Conservation (phyloP, 2,329 filamentous ascomycete genomes). For the Fusarium brachygibbosum region DNA sequence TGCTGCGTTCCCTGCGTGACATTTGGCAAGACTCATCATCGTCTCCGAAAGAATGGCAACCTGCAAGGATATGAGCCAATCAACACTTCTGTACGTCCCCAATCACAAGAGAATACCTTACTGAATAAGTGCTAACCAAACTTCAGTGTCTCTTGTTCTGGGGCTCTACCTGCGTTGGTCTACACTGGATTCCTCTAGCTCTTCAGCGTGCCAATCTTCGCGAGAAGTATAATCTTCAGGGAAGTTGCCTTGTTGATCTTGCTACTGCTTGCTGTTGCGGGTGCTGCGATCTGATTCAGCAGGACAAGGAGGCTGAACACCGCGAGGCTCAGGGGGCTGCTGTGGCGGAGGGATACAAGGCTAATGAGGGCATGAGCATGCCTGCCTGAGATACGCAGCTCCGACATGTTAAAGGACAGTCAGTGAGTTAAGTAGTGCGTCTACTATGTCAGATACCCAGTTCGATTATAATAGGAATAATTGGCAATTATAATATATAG, state of each 20-base stretch:
- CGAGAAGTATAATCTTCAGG: constrained; percentile 61
- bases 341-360: constrained; percentile 40
- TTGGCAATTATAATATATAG: background rate
- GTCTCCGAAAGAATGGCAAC: constrained; percentile 56
- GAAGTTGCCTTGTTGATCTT: constrained; percentile 59
- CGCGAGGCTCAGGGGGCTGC: constrained; percentile 49
- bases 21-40: constrained; percentile 64
- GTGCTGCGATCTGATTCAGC: constrained; percentile 61
- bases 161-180: constrained; percentile 56
- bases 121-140: background rate
- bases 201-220: constrained; percentile 63
- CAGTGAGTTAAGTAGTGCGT: background rate
- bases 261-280: constrained; percentile 61
- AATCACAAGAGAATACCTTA: fast-evolving
- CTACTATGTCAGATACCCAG: background rate
- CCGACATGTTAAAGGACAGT: fast-evolving
- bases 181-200: constrained; percentile 59
- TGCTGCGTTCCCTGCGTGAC: constrained; percentile 63
- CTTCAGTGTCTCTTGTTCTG: constrained; percentile 60
- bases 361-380: constrained; percentile 41
- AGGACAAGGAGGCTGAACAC: constrained; percentile 61
- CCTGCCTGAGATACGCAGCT: constrained; percentile 11
- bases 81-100: constrained; percentile 60
- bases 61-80: constrained; percentile 61
- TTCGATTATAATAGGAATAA: background rate